Evolutionary conservation across 495 filamentous ascomycete genomes (phyloP).

Genomic region (Trichocladium uniseriatum): DNA sequence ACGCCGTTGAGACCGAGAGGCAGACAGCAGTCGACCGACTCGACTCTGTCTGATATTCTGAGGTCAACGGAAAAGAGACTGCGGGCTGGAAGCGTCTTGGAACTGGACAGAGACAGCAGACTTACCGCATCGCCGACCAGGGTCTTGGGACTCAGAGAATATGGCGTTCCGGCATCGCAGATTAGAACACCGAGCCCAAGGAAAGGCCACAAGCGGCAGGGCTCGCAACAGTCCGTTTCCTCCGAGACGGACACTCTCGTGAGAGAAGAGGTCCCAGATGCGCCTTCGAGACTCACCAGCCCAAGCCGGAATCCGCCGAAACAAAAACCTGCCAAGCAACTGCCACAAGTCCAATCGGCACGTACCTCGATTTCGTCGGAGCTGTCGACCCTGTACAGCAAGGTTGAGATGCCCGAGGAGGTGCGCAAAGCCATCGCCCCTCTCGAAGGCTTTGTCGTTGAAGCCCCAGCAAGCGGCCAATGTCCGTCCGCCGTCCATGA

Average conservation of each 20-base stretch:
- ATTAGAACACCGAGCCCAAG: constrained; percentile 16
- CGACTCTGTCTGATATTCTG: constrained; percentile 34
- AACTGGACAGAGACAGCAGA: background rate
- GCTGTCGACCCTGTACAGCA: constrained; percentile 37
- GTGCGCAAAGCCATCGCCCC: constrained; percentile 11
- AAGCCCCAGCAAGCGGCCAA: constrained; percentile 6
- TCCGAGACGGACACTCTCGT: constrained; percentile 29
- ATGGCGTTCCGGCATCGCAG: background rate
- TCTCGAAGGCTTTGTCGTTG: constrained; percentile 4
- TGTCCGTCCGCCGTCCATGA: constrained; percentile 5
- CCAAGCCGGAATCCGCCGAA: constrained; percentile 18
- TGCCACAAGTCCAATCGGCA: constrained; percentile 15
- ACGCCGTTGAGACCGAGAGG: constrained; percentile 15
- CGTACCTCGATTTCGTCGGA: constrained; percentile 32
- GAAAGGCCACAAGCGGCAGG: constrained; percentile 18
- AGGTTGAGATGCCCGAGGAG: constrained; percentile 30
- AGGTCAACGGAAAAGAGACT: constrained; percentile 35
- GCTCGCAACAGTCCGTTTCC: constrained; percentile 27
- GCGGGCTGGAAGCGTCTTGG: constrained; percentile 23
- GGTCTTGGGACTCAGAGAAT: background rate
- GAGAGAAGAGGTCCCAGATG: constrained; percentile 11
- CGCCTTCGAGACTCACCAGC: constrained; percentile 14
- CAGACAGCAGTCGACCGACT: constrained; percentile 29
- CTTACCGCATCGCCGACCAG: background rate
- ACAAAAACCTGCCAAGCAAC: constrained; percentile 5